Conservation (phyloP, 139 green algal genomes). For the Chlamydomonas sp. region DNA sequence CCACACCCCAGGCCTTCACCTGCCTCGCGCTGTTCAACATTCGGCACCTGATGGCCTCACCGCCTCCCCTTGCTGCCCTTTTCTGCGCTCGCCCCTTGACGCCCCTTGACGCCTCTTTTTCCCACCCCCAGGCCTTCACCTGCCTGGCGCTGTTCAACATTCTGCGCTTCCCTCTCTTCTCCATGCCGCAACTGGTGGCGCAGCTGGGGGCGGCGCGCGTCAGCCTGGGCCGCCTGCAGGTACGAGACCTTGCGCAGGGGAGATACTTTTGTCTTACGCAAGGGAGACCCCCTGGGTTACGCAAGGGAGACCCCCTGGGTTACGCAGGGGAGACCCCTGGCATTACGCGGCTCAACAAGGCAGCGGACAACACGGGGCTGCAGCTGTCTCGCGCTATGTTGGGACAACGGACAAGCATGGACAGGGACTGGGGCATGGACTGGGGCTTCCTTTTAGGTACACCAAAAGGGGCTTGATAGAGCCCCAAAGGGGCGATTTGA, state of each 20-base stretch:
- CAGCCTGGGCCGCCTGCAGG: slow-evolving; percentile 54
- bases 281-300: slow-evolving; percentile 17
- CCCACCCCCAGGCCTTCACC: slow-evolving; percentile 65
- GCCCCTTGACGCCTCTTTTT: neutral
- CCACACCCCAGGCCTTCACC: slow-evolving; percentile 61
- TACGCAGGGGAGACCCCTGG: slow-evolving; percentile 24
- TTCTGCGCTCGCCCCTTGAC: neutral
- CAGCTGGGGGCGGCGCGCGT: slow-evolving; percentile 55
- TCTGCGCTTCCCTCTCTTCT: slow-evolving; percentile 63
- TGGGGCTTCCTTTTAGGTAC: too few species aligned
- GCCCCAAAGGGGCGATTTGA: too few species aligned
- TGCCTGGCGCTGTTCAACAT: slow-evolving; percentile 62
- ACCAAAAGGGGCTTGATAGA: too few species aligned
- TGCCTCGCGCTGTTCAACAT: slow-evolving; percentile 58
- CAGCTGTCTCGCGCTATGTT: too few species aligned
- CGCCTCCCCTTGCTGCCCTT: slow-evolving; percentile 40
- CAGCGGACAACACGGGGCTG: too few species aligned
- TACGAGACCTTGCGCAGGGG: neutral
- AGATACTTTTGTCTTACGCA: slow-evolving; percentile 56
- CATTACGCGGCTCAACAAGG: slow-evolving; percentile 13
- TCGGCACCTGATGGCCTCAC: slow-evolving; percentile 55
- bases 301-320: slow-evolving; percentile 26
- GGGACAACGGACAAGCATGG: too few species aligned
- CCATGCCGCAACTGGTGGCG: slow-evolving; percentile 52
- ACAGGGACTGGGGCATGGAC: too few species aligned